These are phyloP conservation scores for Diversispora eburnea DNA, from an alignment of 192 early-diverging fungal species.

Conservation along the genomic window DNA sequence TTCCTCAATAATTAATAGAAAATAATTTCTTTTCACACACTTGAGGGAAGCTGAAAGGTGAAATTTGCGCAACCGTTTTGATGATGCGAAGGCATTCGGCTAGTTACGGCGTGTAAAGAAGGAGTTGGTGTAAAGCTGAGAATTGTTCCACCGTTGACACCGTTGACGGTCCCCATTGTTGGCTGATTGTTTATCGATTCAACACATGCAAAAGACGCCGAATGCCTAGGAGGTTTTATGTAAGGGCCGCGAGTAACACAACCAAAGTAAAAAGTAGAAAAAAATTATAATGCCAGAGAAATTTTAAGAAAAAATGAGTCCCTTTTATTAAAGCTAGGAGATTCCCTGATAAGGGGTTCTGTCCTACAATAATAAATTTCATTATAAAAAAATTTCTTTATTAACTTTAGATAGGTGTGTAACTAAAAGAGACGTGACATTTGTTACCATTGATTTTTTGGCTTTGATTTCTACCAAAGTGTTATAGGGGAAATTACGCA, in stretches of 20 bases:
- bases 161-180: conserved; percentile 33
- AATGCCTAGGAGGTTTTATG: conserved; percentile 24
- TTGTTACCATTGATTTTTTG: too few species aligned
- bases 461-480: too few species aligned
- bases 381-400: too few species aligned
- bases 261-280: neutral
- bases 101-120: conserved; percentile 27
- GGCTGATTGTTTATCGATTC: conserved; percentile 33
- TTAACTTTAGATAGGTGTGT: too few species aligned
- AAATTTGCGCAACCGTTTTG: conserved; percentile 23
- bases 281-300: too few species aligned
- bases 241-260: conserved; percentile 1
- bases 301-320: too few species aligned
- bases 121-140: conserved; percentile 29
- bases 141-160: conserved; percentile 32
- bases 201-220: conserved; percentile 25
- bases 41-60: conserved; percentile 24
- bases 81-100: conserved; percentile 29
- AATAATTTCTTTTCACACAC: neutral
- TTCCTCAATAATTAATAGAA: neutral
- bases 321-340: too few species aligned
- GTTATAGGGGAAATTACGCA: too few species aligned
- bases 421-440: too few species aligned
- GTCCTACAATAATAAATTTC: too few species aligned
- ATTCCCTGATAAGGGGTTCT: too few species aligned